These are phyloP conservation scores for Panellus pusillus DNA, from an alignment of 768 basidiomycete species.

Conservation along the genomic window DNA sequence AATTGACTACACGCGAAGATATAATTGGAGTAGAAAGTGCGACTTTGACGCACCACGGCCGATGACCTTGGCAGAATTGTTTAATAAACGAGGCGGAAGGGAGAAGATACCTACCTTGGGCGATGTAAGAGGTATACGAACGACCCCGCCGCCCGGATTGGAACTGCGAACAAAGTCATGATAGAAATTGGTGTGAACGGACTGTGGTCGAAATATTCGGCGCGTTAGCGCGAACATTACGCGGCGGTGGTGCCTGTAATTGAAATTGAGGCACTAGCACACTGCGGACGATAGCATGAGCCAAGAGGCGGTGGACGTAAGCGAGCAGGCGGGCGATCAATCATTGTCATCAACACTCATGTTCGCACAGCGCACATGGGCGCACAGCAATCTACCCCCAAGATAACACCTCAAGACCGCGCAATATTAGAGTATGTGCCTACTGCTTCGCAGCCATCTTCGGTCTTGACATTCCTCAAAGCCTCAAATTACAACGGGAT, in stretches of 20 bases:
- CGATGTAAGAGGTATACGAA: conserved; percentile 70
- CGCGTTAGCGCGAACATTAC: conserved; percentile 16
- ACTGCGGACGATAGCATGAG: not conserved
- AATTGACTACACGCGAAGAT: conserved; percentile 53
- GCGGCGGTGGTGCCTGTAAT: not conserved
- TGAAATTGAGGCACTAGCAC: not conserved
- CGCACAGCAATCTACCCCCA: conserved; percentile 71
- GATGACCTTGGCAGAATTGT: conserved; percentile 42
- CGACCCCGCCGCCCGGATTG: conserved; percentile 53
- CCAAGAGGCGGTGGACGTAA: not conserved
- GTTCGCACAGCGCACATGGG: conserved; percentile 49
- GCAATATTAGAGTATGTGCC: conserved; percentile 89
- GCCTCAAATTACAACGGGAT: conserved; percentile 94
- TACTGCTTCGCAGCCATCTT: conserved; percentile 14
- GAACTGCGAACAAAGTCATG: conserved; percentile 72
- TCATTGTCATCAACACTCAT: conserved; percentile 7
- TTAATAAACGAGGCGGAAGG: not conserved
- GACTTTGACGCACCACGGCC: conserved; percentile 33
- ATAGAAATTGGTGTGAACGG: conserved; percentile 34
- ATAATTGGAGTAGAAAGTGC: too few relatives aligned
- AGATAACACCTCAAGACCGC: conserved; percentile 90
- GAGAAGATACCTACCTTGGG: conserved; percentile 43
- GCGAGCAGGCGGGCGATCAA: conserved; percentile 1
- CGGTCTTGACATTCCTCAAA: conserved; percentile 32
- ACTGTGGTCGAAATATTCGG: conserved; percentile 6